Evolutionary conservation across 1,284 basidiomycete genomes (phyloP).

Genomic region (Irpex rosettiformis): DNA sequence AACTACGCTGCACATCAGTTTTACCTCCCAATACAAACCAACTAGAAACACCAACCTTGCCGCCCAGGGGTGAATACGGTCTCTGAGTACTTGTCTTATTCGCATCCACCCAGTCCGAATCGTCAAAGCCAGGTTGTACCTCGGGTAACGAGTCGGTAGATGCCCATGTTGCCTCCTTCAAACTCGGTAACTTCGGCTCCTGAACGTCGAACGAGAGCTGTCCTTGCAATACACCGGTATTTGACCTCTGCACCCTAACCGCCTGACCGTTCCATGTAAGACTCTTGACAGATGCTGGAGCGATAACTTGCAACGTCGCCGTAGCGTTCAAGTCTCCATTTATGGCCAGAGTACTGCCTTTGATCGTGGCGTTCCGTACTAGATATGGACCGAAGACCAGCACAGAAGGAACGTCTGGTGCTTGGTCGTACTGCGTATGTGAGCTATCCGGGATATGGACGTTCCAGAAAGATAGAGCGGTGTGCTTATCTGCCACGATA

Average conservation of each 20-base stretch:
- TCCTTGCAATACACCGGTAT: slow-evolving; percentile 31
- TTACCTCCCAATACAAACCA: neutral
- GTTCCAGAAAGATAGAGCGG: slow-evolving; percentile 38
- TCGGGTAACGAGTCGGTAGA: slow-evolving; percentile 44
- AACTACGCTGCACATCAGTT: slow-evolving; percentile 19
- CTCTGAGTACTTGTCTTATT: slow-evolving; percentile 40
- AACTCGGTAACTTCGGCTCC: slow-evolving; percentile 28
- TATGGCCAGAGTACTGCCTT: slow-evolving; percentile 28
- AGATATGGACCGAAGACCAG: slow-evolving; percentile 45
- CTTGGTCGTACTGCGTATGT: slow-evolving; percentile 18
- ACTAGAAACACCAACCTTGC: slow-evolving; percentile 26
- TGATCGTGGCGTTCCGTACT: slow-evolving; percentile 39
- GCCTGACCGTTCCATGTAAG: slow-evolving; percentile 44
- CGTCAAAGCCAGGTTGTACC: slow-evolving; percentile 33
- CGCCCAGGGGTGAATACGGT: slow-evolving; percentile 37
- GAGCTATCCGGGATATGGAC: slow-evolving; percentile 25
- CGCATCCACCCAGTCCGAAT: slow-evolving; percentile 38
- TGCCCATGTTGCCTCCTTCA: slow-evolving; percentile 35
- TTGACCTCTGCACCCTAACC: slow-evolving; percentile 21
- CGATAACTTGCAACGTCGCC: slow-evolving; percentile 37
- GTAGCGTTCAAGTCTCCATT: slow-evolving; percentile 42
- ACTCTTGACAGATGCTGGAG: slow-evolving; percentile 27
- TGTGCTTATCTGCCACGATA: slow-evolving; percentile 38
- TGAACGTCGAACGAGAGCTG: slow-evolving; percentile 22
- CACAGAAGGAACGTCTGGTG: slow-evolving; percentile 33